Evolutionary conservation across 768 basidiomycete species (phyloP).

Genomic region (Phallus indusiatus): DNA sequence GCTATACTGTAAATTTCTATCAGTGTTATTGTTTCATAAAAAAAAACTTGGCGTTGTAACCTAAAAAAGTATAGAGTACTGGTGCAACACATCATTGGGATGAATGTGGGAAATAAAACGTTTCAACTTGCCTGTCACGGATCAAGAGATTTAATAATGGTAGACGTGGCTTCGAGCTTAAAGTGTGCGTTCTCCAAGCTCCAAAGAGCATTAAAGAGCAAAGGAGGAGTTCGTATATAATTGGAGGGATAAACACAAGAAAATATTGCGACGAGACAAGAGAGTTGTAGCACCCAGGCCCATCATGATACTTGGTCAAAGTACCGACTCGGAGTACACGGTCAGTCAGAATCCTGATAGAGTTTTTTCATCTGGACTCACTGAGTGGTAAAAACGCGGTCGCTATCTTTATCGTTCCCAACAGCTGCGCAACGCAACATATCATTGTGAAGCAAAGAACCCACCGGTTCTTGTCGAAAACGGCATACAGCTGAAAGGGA

Average conservation of each 20-base stretch:
- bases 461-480: not conserved
- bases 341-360: not conserved
- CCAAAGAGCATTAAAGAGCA: not conserved
- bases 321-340: not conserved
- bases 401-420: not conserved
- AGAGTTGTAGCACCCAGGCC: not conserved
- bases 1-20: not conserved
- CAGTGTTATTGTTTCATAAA: not conserved
- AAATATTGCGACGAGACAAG: not conserved
- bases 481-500: not conserved
- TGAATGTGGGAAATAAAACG: not conserved
- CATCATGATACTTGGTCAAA: not conserved
- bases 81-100: not conserved
- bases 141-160: not conserved
- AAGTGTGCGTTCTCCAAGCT: not conserved
- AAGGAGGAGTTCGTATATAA: not conserved
- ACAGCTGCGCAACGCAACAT: not conserved
- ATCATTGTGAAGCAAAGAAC: not conserved
- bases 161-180: not conserved
- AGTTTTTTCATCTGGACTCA: not conserved
- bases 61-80: not conserved
- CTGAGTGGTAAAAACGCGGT: not conserved
- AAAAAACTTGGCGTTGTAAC: not conserved
- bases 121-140: not conserved
- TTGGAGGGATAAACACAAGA: not conserved